A percentile compares a stretch with the other conserved stretches of the same genome.
These are phyloP conservation scores for Saccharum officinarum DNA, from an alignment of 176 grass and related monocot genomes.

Conservation along the genomic window DNA sequence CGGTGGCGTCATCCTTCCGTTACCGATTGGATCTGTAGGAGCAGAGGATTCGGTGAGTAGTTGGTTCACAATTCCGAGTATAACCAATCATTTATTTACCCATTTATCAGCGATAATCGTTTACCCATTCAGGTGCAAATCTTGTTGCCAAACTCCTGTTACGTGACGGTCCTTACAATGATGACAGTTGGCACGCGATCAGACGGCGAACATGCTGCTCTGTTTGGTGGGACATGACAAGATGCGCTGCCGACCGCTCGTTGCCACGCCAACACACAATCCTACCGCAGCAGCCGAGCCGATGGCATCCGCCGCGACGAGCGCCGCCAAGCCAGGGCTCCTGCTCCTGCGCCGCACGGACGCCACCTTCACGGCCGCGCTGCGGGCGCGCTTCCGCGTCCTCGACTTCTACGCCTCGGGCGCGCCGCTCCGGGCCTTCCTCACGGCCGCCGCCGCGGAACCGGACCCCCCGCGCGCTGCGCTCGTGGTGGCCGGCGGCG, in stretches of 20 bases:
- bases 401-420: slow-evolving; percentile 22
- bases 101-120: no score
- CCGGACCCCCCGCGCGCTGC: slow-evolving; percentile 29
- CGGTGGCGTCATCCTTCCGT: neutral
- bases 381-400: slow-evolving; percentile 38
- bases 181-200: no score
- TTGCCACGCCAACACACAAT: neutral
- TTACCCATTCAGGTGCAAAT: no score
- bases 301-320: neutral
- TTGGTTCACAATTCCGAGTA: no score
- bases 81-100: no score
- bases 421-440: neutral
- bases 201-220: no score
- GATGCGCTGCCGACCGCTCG: neutral
- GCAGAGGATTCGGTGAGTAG: neutral
- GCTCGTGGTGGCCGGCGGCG: slow-evolving; percentile 4
- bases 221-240: neutral
- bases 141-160: no score
- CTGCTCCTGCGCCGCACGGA: slow-evolving; percentile 22
- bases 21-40: no score
- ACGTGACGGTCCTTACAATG: no score
- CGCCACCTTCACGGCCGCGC: neutral
- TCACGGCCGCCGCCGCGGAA: neutral
- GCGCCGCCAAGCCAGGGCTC: neutral
- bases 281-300: neutral